Evolutionary conservation across 208 protist species (phyloP).

Genomic region (Wallacemonas sp.): DNA sequence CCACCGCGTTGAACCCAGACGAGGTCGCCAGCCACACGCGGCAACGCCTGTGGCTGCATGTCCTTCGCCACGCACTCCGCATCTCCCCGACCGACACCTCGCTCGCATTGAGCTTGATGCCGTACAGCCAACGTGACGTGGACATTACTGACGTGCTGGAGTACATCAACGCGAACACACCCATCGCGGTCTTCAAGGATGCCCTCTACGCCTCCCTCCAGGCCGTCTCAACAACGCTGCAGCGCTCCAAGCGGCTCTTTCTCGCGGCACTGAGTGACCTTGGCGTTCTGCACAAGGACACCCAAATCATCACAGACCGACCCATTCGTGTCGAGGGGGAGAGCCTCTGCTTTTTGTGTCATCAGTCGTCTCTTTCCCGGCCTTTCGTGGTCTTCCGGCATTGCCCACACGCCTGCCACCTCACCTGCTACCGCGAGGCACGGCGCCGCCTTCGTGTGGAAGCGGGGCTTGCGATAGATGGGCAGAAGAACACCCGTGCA

Average conservation of each 20-base stretch:
- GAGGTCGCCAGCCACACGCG: slow-evolving; percentile 16
- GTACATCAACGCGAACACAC: slow-evolving; percentile 31
- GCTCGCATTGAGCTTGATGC: slow-evolving; percentile 39
- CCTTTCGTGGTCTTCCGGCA: slow-evolving; percentile 42
- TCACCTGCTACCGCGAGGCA: slow-evolving; percentile 38
- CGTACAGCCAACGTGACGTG: slow-evolving; percentile 31
- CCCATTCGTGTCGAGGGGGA: background rate
- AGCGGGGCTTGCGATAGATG: background rate
- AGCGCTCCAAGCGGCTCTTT: slow-evolving; percentile 3
- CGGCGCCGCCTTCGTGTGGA: slow-evolving; percentile 12
- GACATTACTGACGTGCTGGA: slow-evolving; percentile 48
- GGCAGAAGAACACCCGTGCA: no score
- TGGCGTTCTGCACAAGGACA: slow-evolving; percentile 19
- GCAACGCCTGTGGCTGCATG: slow-evolving; percentile 7
- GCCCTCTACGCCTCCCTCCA: slow-evolving; percentile 35
- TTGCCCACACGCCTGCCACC: slow-evolving; percentile 46
- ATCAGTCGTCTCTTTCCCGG: slow-evolving; percentile 28
- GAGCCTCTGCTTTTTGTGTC: slow-evolving; percentile 33
- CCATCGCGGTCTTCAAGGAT: slow-evolving; percentile 44
- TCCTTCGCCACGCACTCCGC: background rate
- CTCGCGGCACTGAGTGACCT: background rate
- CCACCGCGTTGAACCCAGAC: background rate
- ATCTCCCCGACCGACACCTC: background rate
- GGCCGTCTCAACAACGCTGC: slow-evolving; percentile 16
- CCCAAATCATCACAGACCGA: background rate